A percentile compares a stretch with the other conserved stretches of the same genome.
phyloP scores from a whole-genome alignment of 108 stramenopile species.

The Schizochytrium sp. region DNA sequence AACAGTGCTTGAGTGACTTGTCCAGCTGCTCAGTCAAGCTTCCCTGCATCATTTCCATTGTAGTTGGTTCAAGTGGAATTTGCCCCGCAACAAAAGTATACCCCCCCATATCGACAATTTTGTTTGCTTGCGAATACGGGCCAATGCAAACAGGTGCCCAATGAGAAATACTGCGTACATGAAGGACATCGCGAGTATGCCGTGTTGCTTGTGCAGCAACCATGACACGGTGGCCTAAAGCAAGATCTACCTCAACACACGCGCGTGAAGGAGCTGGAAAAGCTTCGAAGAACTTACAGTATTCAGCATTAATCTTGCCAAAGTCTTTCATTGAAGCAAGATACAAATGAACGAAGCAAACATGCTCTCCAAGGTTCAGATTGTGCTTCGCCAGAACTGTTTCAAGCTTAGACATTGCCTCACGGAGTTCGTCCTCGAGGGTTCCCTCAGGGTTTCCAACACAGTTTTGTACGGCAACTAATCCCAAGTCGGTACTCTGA shows the following conservation, averaged over 20 bases:
- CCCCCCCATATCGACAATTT: conserved; percentile 75
- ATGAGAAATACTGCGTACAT: conserved; percentile 90
- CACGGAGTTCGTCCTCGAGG: conserved; percentile 53
- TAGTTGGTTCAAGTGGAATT: conserved; percentile 88
- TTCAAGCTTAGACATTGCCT: conserved; percentile 22
- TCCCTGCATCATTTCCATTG: conserved; percentile 82
- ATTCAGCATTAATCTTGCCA: conserved; percentile 85
- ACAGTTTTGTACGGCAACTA: conserved; percentile 6
- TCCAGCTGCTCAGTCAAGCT: neutral
- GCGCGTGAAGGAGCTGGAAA: conserved; percentile 84
- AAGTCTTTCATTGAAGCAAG: conserved; percentile 90
- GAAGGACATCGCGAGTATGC: conserved; percentile 82
- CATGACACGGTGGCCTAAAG: conserved; percentile 67
- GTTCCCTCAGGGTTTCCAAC: conserved; percentile 19
- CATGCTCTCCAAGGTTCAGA: conserved; percentile 79
- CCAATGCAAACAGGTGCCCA: conserved; percentile 99
- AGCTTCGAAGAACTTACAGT: conserved; percentile 83
- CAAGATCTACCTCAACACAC: conserved; percentile 85
- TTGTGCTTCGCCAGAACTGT: conserved; percentile 30
- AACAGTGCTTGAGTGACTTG: neutral
- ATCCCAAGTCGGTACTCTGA: neutral
- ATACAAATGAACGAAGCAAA: conserved; percentile 91
- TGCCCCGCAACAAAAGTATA: conserved; percentile 90
- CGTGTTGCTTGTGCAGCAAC: conserved; percentile 62
- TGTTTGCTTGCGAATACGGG: conserved; percentile 96